phyloP scores from a whole-genome alignment of 305 asterid species.

The Rubia occidens region DNA sequence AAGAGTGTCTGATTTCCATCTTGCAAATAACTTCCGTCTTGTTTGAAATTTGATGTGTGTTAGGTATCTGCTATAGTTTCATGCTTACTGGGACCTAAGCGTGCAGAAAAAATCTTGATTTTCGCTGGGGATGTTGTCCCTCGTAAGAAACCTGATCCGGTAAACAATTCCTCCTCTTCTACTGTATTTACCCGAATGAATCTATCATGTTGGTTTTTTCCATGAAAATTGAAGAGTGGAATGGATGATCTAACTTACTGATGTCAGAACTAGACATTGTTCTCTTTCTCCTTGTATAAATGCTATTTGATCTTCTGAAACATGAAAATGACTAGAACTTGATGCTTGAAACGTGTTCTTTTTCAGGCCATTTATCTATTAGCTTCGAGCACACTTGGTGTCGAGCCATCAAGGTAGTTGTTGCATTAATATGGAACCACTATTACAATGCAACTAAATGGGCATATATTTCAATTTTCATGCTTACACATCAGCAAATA shows the following conservation, averaged over 20 bases:
- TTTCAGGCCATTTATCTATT: conserved; percentile 83
- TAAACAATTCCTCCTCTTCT: conserved; percentile 28
- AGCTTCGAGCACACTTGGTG: conserved; percentile 72
- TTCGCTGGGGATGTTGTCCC: conserved; percentile 95
- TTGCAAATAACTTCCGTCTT: neutral
- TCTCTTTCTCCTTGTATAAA: neutral
- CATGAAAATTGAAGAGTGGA: no score
- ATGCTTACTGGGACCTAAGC: conserved; percentile 63
- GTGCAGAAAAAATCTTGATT: conserved; percentile 77
- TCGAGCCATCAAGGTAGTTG: conserved; percentile 78
- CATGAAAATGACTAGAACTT: neutral
- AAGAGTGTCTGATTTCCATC: neutral
- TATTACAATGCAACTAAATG: neutral
- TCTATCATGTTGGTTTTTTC: neutral
- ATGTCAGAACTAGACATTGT: neutral
- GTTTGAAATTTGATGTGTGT: neutral
- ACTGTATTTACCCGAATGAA: neutral
- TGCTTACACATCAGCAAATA: neutral
- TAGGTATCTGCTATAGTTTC: conserved; percentile 96
- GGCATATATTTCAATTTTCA: neutral
- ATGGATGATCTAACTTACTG: no score
- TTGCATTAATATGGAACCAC: neutral
- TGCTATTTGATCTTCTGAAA: neutral
- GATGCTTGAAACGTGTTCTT: conserved; percentile 1
- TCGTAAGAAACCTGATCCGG: conserved; percentile 94